A percentile compares a stretch with the other conserved stretches of the same genome.
Conservation (phyloP, 2,329 filamentous ascomycete species). For the Sarocladium brachiariae region DNA sequence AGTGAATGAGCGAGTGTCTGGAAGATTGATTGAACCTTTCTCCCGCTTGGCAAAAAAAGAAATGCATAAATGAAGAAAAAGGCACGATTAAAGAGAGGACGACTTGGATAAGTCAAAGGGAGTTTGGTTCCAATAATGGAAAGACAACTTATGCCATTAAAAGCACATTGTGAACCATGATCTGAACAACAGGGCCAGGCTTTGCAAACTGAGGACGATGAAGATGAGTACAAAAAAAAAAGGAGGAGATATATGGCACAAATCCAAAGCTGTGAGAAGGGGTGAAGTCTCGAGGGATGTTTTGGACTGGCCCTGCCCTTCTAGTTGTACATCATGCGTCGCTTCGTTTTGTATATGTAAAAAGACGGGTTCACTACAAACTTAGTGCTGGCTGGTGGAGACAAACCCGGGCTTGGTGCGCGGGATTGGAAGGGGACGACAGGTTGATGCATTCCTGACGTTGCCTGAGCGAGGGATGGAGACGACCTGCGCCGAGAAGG, state of each 20-base stretch:
- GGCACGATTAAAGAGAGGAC: conserved; percentile 2
- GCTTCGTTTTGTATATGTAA: too few species aligned
- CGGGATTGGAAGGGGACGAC: not conserved
- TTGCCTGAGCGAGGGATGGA: conserved; percentile 1
- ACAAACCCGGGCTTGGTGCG: not conserved
- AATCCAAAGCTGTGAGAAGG: not conserved
- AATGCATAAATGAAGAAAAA: not conserved
- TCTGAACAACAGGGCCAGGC: not conserved
- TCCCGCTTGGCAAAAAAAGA: too few species aligned
- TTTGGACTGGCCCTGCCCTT: too few species aligned
- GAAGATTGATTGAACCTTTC: not conserved
- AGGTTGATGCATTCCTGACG: conserved; percentile 1
- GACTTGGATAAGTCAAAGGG: not conserved
- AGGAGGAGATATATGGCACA: not conserved
- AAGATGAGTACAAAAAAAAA: not conserved
- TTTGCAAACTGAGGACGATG: too few species aligned
- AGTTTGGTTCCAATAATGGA: not conserved
- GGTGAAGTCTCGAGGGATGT: not conserved
- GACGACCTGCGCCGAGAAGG: not conserved
- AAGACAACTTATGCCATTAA: not conserved
- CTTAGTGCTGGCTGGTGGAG: too few species aligned
- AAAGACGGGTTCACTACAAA: too few species aligned
- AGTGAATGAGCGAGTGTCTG: not conserved
- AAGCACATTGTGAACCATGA: not conserved
- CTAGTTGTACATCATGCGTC: not conserved